A percentile compares a stretch with the other conserved stretches of the same genome.
Conservation (phyloP, 768 basidiomycete genomes). For the Boletus insuetus region DNA sequence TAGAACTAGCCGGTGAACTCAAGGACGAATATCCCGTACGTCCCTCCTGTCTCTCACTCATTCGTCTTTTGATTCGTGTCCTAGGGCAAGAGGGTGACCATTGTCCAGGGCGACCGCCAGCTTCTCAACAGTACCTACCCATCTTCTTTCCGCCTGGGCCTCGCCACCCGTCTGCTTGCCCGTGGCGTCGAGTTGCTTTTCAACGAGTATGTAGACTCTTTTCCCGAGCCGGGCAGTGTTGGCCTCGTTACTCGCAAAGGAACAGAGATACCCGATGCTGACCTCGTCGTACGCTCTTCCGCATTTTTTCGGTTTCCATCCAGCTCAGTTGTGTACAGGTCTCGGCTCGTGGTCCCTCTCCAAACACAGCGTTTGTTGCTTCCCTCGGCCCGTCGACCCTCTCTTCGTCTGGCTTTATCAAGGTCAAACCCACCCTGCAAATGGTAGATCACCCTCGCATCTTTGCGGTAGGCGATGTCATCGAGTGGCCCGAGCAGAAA, state of each 20-base stretch:
- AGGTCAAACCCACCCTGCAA: conserved; percentile 57
- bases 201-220: conserved; percentile 49
- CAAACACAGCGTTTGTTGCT: conserved; percentile 52
- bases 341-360: conserved; percentile 35
- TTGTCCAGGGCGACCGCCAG: conserved; percentile 54
- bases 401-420: conserved; percentile 42
- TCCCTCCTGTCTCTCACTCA: neutral
- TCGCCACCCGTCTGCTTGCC: conserved; percentile 39
- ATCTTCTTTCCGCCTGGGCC: conserved; percentile 46
- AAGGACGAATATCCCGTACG: conserved; percentile 40
- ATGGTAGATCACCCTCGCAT: conserved; percentile 48
- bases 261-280: conserved; percentile 44
- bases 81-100: conserved; percentile 47
- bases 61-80: conserved; percentile 6
- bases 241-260: conserved; percentile 52
- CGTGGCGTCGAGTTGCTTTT: conserved; percentile 52
- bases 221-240: conserved; percentile 36
- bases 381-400: conserved; percentile 41
- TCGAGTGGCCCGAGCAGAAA: conserved; percentile 64
- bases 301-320: neutral
- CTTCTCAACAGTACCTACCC: conserved; percentile 60
- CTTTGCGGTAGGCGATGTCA: conserved; percentile 65
- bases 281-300: conserved; percentile 51
- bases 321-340: conserved; percentile 17
- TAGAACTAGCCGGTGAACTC: conserved; percentile 47